Evolutionary conservation across 2,329 filamentous ascomycete genomes (phyloP).

Genomic region (Pseudohalonectria lignicola): DNA sequence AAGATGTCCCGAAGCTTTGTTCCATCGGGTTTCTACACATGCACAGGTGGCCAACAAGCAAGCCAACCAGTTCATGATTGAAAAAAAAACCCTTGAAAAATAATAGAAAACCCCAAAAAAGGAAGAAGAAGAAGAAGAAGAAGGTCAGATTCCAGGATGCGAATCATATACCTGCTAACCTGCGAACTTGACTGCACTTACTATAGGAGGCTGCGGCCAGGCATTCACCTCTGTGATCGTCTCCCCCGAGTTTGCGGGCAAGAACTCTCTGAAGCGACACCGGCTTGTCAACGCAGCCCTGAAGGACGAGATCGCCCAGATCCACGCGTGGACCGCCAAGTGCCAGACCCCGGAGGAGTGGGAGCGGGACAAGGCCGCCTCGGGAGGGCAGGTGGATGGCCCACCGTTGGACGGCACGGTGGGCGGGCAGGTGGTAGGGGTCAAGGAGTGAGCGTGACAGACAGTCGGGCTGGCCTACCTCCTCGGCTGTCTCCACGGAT

Average conservation of each 20-base stretch:
- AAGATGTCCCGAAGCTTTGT: too few relatives aligned
- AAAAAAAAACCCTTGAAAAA: too few relatives aligned
- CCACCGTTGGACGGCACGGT: slow-evolving; percentile 33
- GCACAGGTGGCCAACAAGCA: too few relatives aligned
- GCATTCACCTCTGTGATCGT: slow-evolving; percentile 49
- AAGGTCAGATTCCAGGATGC: background rate
- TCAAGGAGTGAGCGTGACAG: slow-evolving; percentile 14
- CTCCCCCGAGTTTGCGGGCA: slow-evolving; percentile 57
- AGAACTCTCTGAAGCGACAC: slow-evolving; percentile 72
- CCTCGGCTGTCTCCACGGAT: background rate
- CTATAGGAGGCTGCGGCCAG: slow-evolving; percentile 52
- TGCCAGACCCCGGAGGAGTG: slow-evolving; percentile 89
- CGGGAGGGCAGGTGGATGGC: slow-evolving; percentile 14
- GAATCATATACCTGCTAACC: too few relatives aligned
- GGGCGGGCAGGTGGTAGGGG: slow-evolving; percentile 28
- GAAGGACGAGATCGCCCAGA: slow-evolving; percentile 78
- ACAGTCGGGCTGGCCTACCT: background rate
- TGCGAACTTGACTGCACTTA: too few relatives aligned
- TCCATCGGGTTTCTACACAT: too few relatives aligned
- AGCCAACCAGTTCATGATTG: too few relatives aligned
- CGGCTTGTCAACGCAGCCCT: slow-evolving; percentile 74
- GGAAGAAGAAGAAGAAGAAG: background rate
- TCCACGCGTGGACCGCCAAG: slow-evolving; percentile 92
- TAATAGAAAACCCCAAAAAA: background rate
- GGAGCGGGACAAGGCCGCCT: slow-evolving; percentile 47